Base-by-base conservation (phyloP, 192 early-diverging fungal genomes). In the Glomus cerebriforme region DNA sequence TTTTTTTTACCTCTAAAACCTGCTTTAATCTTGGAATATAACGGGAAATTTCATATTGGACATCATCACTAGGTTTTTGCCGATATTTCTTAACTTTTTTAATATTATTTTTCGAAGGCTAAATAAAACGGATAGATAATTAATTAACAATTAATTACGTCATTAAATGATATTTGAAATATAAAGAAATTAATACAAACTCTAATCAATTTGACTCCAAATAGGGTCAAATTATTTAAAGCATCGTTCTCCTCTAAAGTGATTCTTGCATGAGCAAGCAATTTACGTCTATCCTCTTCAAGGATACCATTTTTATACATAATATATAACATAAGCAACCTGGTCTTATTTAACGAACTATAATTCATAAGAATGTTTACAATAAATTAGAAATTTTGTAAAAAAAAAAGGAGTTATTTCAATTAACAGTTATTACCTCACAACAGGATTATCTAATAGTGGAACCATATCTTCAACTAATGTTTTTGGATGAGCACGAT, bases 291-390 rank as follows among this genome's bases (percentile, higher is more conserved):
- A 65, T 96, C 93, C 39, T 90, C 88, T 60, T 92, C 90, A 35
- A 90, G 83, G 13, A 96, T 88, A 43, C 92, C 94, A n/a, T 91
- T 90, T 75, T 93, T 89, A 12, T 92, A 89, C 45, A 94, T 92
- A 22, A 94, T 92, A 82, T 94, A 96, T 8, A 96, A 79, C 85
- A 95, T 92, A 26, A 96, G 87, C 31, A 95, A 76, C 8, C 95
- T 90, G 10, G 92, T 82, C 83, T 94, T 96, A 81, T 95, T 91
- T 81, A 85, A 84, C 6, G 86, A 77, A 26, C 92, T 59, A 67
- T 47, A 58, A 37, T 74, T 35, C 39, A 26, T 15, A 19, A 64
- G n/a, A 29, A 32, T 26, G 27, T 43, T 37, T 39, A 45, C 22
- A 75, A 17, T 64, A 49, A 43, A 7, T 24, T 54, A 54, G 49